Evolutionary conservation across 1,284 basidiomycete genomes (phyloP), one percentile per base, ranked within the genome.

Genomic region (Coniophora puteana): DNA sequence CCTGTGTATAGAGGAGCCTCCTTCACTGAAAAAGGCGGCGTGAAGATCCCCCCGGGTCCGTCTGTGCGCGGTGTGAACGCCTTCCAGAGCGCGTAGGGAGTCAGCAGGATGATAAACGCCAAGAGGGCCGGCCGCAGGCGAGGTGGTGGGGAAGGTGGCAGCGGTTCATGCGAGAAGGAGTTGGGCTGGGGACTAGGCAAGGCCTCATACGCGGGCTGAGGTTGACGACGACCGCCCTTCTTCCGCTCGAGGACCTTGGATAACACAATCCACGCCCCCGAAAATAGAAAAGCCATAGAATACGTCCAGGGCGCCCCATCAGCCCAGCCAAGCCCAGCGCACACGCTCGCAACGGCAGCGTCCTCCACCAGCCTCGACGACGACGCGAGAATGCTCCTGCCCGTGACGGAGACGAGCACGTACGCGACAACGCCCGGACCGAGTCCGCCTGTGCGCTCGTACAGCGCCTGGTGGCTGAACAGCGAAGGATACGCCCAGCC

Each of bases 401-500:
- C 44, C 13, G 30, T 36, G 25, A 55, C 51, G 8, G 38, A 56
- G 6, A 30, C 36, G 14, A 52, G 32, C 17, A 58, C 41, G 35
- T 59, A 56, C 4, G 52, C 46, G n/a, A 58, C 45, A 3, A 69
- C 43, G 13, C 59, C 37, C 26, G 66, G 62, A 5, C 66, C 67
- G 29, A 62, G 61, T 33, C 68, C 67, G 6, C 59, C 51, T 13
- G 51, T 56, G 10, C 53, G 48, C 44, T 71, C 69, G 39, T 71
- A 70, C 4, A 68, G 50, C 12, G 64, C 57, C 51, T 60, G 67
- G 45, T 70, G 68, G 32, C 48, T 59, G 49, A 71, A 68, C n/a
- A 71, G 38, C 8, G 23, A 40, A 1, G 67, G 69, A 33, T 58
- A 57, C 13, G 64, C 52, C 66, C 66, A 69, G 14, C 69, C 67